Evolutionary conservation across 2,329 filamentous ascomycete genomes (phyloP).

Genomic region (Ceratocystis cacaofunesta): DNA sequence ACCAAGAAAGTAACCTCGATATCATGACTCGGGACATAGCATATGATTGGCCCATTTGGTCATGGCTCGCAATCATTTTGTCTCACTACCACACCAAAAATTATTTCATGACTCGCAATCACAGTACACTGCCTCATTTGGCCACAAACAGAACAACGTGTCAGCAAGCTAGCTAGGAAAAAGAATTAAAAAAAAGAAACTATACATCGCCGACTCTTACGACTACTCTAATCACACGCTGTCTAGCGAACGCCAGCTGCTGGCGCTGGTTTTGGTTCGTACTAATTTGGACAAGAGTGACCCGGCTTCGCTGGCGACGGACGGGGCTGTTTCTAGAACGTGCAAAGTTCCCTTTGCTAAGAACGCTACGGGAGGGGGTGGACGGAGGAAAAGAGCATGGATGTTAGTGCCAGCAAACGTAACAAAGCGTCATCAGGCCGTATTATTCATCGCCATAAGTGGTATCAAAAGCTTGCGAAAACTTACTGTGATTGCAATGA

Average conservation of each 20-base stretch:
- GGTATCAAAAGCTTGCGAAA: background rate
- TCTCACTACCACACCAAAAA: too few species aligned
- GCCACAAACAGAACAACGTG: background rate
- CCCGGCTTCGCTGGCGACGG: slow-evolving; percentile 22
- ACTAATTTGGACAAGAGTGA: slow-evolving; percentile 19
- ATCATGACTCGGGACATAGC: too few species aligned
- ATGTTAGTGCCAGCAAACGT: background rate
- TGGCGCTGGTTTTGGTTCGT: slow-evolving; percentile 19
- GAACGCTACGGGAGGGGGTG: background rate
- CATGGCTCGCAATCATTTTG: too few species aligned
- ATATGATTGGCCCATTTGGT: too few species aligned
- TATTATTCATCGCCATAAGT: background rate
- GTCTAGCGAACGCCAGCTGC: slow-evolving; percentile 23
- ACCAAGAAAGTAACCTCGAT: too few species aligned
- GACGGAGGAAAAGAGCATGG: background rate
- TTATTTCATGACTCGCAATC: background rate
- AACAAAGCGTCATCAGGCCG: background rate
- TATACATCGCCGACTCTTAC: background rate
- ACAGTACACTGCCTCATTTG: background rate
- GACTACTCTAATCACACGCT: slow-evolving; percentile 18
- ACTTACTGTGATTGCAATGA: slow-evolving; percentile 34
- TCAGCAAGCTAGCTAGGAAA: background rate
- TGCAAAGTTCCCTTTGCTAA: background rate
- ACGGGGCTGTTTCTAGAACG: background rate
- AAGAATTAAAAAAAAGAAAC: background rate